phyloP scores from a whole-genome alignment of 331 rosid genomes.

The Rosa hybrid region DNA sequence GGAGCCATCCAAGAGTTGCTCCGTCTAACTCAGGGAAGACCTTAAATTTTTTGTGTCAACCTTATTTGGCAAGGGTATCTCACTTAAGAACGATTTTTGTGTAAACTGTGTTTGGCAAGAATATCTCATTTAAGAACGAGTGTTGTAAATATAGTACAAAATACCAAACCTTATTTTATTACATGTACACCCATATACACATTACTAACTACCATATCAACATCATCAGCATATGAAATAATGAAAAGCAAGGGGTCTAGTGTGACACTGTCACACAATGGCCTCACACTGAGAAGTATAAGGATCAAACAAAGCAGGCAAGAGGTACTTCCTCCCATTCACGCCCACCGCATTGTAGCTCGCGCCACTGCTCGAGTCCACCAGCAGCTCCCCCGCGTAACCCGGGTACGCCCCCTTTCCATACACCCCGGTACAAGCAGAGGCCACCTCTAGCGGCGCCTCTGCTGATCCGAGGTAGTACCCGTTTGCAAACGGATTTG shows the following conservation, averaged over 20 bases:
- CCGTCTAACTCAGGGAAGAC: too few species aligned
- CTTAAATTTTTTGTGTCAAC: too few species aligned
- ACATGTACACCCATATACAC: background rate
- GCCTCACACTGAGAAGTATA: constrained; percentile 24
- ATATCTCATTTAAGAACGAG: too few species aligned
- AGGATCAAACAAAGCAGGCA: constrained; percentile 41
- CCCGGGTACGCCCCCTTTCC: constrained; percentile 42
- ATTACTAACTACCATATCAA: background rate
- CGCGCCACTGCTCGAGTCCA: constrained; percentile 21
- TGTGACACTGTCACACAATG: constrained; percentile 11
- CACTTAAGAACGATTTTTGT: background rate
- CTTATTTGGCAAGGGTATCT: too few species aligned
- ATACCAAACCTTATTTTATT: background rate
- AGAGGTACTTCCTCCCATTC: constrained; percentile 28
- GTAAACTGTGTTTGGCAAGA: too few species aligned
- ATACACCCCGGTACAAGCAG: constrained; percentile 35
- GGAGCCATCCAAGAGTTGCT: background rate
- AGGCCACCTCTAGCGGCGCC: constrained; percentile 27
- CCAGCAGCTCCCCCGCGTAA: constrained; percentile 29
- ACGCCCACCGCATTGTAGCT: constrained; percentile 33
- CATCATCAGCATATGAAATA: background rate
- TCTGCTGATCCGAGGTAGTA: constrained; percentile 22
- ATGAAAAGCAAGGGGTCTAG: background rate
- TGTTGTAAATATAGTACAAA: too few species aligned
- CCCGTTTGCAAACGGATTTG: constrained; percentile 32